These are phyloP conservation scores for Hemisphaericaspora xylanilytica DNA, from an alignment of 1,139 yeast species.

Conservation along the genomic window DNA sequence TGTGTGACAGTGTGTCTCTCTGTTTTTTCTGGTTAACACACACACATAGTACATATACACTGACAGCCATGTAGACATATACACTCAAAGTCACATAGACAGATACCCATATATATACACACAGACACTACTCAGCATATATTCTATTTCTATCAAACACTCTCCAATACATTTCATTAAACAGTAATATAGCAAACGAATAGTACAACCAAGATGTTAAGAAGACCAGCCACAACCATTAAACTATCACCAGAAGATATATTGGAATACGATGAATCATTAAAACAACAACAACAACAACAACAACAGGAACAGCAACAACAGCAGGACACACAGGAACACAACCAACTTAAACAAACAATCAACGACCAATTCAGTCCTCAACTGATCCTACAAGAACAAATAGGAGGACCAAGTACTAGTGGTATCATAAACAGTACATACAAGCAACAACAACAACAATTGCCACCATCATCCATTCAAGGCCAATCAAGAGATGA, in stretches of 20 bases:
- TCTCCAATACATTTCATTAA: too few relatives aligned
- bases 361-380: conserved; percentile 6
- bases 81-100: too few relatives aligned
- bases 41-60: too few relatives aligned
- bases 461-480: too few relatives aligned
- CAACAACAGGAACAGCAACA: conserved; percentile 10
- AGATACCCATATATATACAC: too few relatives aligned
- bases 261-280: conserved; percentile 54
- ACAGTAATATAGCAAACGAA: too few relatives aligned
- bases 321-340: conserved; percentile 2
- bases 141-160: too few relatives aligned
- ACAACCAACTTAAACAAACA: too few relatives aligned
- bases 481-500: conserved; percentile 16
- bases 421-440: conserved; percentile 3
- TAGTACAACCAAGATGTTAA: conserved; percentile 38
- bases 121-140: background rate
- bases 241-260: conserved; percentile 66
- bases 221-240: conserved; percentile 65
- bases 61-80: too few relatives aligned
- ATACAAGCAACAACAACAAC: conserved; percentile 10
- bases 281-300: conserved; percentile 11
- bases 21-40: too few relatives aligned
- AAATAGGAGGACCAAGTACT: conserved; percentile 14
- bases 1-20: too few relatives aligned
- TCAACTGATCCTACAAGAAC: conserved; percentile 17